Conservation (phyloP, 1,284 basidiomycete species). For the Fomitopsis betulina region DNA sequence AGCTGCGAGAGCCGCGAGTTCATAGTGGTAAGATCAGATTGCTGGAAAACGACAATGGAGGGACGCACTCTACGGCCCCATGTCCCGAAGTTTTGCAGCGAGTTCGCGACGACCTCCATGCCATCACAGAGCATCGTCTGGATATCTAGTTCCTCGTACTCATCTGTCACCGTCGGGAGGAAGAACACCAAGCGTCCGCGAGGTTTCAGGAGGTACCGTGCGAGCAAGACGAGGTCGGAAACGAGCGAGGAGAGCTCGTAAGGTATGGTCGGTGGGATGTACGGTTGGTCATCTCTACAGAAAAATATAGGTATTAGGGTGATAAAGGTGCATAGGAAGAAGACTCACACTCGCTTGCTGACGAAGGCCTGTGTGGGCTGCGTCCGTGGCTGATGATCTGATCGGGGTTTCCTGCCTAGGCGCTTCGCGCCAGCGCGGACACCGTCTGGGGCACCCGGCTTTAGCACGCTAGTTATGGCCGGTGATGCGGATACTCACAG, state of each 20-base stretch:
- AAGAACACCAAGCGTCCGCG: constrained; percentile 92
- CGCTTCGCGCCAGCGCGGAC: constrained; percentile 96
- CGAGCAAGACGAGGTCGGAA: constrained; percentile 77
- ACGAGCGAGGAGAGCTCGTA: constrained; percentile 90
- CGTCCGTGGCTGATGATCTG: constrained; percentile 9
- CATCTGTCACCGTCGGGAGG: constrained; percentile 88
- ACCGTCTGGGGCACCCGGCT: constrained; percentile 56
- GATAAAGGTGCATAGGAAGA: neutral
- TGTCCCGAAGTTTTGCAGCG: constrained; percentile 90
- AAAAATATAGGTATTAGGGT: no score
- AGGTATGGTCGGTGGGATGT: constrained; percentile 85
- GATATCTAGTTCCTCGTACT: constrained; percentile 85
- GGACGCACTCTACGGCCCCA: constrained; percentile 87
- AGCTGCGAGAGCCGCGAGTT: constrained; percentile 44
- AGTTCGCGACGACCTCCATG: constrained; percentile 87
- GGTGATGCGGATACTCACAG: constrained; percentile 45
- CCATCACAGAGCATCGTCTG: constrained; percentile 72
- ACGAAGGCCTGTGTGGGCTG: constrained; percentile 5
- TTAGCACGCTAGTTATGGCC: neutral
- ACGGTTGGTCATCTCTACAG: constrained; percentile 54
- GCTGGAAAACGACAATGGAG: neutral
- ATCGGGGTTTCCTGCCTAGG: constrained; percentile 70
- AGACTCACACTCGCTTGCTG: constrained; percentile 22
- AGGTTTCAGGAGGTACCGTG: constrained; percentile 83
- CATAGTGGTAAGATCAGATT: neutral